A percentile compares a stretch with the other conserved stretches of the same genome.
Conservation (phyloP, 768 basidiomycete genomes). For the Goffeauzyma gilvescens region DNA sequence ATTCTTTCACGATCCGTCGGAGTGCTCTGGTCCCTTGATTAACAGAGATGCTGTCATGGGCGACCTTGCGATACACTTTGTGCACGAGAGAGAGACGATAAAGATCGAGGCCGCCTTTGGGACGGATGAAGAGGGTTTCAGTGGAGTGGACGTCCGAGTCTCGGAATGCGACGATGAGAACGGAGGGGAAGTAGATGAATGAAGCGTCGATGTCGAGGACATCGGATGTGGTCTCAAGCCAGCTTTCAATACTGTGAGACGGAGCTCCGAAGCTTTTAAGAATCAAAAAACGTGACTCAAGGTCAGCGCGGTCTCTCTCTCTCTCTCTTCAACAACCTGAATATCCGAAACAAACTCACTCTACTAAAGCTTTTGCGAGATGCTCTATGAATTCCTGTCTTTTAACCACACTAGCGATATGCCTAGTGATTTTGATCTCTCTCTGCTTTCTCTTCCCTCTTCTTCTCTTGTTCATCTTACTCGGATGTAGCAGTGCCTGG, state of each 20-base stretch:
- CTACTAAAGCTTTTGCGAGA: constrained; percentile 22
- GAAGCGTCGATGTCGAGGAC: constrained; percentile 26
- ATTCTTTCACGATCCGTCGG: constrained; percentile 16
- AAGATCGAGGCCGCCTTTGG: constrained; percentile 22
- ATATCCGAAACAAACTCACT: no score
- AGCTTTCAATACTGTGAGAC: constrained; percentile 26
- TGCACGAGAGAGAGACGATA: constrained; percentile 25
- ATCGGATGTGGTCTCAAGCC: constrained; percentile 23
- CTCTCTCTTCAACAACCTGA: not conserved
- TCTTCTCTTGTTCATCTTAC: constrained; percentile 3
- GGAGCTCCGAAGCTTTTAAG: constrained; percentile 19
- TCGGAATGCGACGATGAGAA: constrained; percentile 25
- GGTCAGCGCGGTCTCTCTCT: not conserved
- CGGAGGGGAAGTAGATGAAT: constrained; percentile 28
- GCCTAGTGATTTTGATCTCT: constrained; percentile 20
- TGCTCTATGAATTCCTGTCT: constrained; percentile 24
- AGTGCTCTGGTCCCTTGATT: constrained; percentile 21
- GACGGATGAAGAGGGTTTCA: constrained; percentile 25
- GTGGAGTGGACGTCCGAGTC: constrained; percentile 26
- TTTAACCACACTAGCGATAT: constrained; percentile 20
- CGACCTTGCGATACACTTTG: constrained; percentile 22
- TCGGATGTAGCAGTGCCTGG: no score
- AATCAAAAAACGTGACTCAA: not conserved
- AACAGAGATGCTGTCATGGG: constrained; percentile 27
- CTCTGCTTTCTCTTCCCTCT: constrained; percentile 20